phyloP scores from a whole-genome alignment of 2,329 filamentous ascomycete species.

The Calonectria hawksworthii region DNA sequence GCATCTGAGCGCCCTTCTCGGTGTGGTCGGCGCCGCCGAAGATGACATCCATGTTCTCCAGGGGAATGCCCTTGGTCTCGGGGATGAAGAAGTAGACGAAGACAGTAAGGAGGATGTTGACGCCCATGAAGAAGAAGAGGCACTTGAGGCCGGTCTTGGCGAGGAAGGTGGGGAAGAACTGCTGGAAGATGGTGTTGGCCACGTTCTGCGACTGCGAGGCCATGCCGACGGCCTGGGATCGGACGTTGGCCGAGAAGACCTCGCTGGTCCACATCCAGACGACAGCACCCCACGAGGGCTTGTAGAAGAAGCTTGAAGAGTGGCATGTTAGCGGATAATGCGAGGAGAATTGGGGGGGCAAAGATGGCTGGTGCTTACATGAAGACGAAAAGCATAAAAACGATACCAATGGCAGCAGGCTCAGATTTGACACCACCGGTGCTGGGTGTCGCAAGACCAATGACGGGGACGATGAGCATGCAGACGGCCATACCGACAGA shows the following conservation, averaged over 20 bases:
- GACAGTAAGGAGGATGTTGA: constrained; percentile 60
- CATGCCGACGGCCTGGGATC: constrained; percentile 79
- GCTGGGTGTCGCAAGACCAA: constrained; percentile 65
- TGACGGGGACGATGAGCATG: constrained; percentile 73
- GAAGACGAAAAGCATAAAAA: constrained; percentile 77
- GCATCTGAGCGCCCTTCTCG: constrained; percentile 47
- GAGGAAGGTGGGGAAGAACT: constrained; percentile 79
- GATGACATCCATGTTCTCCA: constrained; percentile 74
- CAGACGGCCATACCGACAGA: constrained; percentile 77
- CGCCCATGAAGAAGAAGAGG: constrained; percentile 51
- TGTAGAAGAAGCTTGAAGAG: constrained; percentile 69
- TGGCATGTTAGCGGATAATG: not conserved
- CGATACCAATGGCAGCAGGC: constrained; percentile 75
- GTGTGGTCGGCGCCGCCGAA: constrained; percentile 60
- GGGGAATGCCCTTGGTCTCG: constrained; percentile 67
- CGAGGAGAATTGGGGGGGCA: too few species aligned
- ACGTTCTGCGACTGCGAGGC: constrained; percentile 72
- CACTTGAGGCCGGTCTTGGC: constrained; percentile 64
- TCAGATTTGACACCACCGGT: constrained; percentile 67
- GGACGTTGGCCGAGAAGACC: constrained; percentile 80
- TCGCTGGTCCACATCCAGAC: constrained; percentile 81
- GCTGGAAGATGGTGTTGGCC: constrained; percentile 76
- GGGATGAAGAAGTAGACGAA: constrained; percentile 67
- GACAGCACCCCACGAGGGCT: constrained; percentile 78
- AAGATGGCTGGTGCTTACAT: constrained; percentile 45